phyloP scores from a whole-genome alignment of 306 rosid species.

The Herpetospermum pedunculosum region DNA sequence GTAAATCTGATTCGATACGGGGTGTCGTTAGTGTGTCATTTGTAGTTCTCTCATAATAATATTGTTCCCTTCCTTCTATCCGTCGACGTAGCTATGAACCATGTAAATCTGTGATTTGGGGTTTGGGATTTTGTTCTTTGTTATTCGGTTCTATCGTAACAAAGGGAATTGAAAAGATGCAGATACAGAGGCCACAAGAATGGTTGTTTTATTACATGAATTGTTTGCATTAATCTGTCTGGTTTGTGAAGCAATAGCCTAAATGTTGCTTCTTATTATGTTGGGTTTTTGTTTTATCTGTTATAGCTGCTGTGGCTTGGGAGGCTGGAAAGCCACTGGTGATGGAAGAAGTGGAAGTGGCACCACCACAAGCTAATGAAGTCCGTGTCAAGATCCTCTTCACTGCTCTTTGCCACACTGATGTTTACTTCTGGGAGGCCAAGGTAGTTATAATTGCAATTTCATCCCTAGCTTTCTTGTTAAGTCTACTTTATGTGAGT shows the following conservation, averaged over 20 bases:
- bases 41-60: too few relatives aligned
- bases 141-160: too few relatives aligned
- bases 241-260: neutral
- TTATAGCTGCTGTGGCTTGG: conserved; percentile 45
- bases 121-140: too few relatives aligned
- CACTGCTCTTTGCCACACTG: conserved; percentile 39
- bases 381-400: conserved; percentile 38
- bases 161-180: too few relatives aligned
- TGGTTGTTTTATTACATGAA: too few relatives aligned
- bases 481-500: too few relatives aligned
- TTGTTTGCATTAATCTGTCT: neutral
- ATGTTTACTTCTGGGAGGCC: conserved; percentile 44
- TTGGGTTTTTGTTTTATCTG: neutral
- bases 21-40: too few relatives aligned
- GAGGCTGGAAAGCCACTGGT: conserved; percentile 44
- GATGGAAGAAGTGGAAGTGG: conserved; percentile 41
- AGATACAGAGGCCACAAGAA: too few relatives aligned
- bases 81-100: too few relatives aligned
- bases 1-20: too few relatives aligned
- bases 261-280: neutral
- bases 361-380: conserved; percentile 39
- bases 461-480: neutral
- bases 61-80: too few relatives aligned
- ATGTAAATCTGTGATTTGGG: too few relatives aligned
- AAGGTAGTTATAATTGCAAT: conserved; percentile 11